Base-by-base conservation (phyloP, 192 early-diverging fungal species). In the Coemansia sp. region DNA sequence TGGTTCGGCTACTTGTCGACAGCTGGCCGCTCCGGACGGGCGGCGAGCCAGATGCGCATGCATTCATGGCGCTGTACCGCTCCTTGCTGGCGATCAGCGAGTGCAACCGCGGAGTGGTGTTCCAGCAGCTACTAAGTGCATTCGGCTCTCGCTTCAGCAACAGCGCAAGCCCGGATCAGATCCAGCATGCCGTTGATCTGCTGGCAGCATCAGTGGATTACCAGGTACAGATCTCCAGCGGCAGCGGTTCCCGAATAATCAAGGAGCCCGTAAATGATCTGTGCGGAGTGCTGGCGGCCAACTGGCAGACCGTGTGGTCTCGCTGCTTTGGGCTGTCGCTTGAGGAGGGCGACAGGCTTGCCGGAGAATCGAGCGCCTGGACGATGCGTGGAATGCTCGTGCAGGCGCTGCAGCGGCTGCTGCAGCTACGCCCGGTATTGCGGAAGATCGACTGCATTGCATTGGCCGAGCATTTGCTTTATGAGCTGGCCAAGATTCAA, bases 231-330 rank as follows among this genome's bases (percentile, higher is more conserved):
- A 43, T 59, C 0, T 16, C 43, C 12, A 9, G 51, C 14, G 52
- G 20, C 10, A 30, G 14, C 14, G 40, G 32, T 7, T 17, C 56
- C 21, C 36, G 26, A 0, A 30, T 42, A 34, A 46, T 60, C 9
- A 20, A 28, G 1, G 67, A 69, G 59, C 52, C 45, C 3, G 48
- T 66, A 1, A 41, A 36, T 10, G 60, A 53, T n/a, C 45, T 76
- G 46, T 51, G 63, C 28, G 52, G 45, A 10, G 56, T 36, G 3
- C 41, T 76, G 47, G 50, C 41, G 14, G 46, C 48, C 0, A 44
- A 53, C 51, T 76, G 73, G 73, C 66, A 51, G 6, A 16, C 31
- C 15, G 47, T 76, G 40, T 76, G 73, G 73, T 17, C 12, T 11
- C 49, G 49, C 38, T 69, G 67, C 30, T 76, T 76, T 30, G 16